Evolutionary conservation across 73 alveolate genomes (phyloP).

Genomic region (Symbiodinium natans): DNA sequence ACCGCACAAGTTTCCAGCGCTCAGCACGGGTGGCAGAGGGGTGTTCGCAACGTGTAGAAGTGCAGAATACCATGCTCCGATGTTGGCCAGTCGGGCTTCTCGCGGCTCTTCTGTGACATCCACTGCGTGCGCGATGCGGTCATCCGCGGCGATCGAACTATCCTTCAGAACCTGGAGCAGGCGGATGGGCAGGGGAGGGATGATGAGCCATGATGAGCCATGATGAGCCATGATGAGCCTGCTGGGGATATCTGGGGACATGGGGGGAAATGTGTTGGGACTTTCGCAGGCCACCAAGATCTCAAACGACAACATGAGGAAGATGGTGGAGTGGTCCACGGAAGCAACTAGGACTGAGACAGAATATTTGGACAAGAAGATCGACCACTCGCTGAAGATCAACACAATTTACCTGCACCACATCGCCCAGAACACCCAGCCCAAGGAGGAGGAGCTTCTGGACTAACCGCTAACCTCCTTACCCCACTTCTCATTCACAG

Average conservation of each 20-base stretch:
- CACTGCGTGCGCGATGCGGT: slow-evolving; percentile 89
- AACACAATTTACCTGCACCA: slow-evolving; percentile 53
- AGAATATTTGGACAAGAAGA: slow-evolving; percentile 79
- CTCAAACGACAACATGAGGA: slow-evolving; percentile 87
- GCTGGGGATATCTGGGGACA: too few species aligned
- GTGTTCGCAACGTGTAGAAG: background rate
- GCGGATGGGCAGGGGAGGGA: background rate
- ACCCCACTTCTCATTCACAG: too few species aligned
- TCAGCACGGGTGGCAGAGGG: too few species aligned
- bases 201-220: background rate
- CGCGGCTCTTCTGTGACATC: slow-evolving; percentile 65
- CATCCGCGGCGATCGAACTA: slow-evolving; percentile 87
- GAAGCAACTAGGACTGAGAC: slow-evolving; percentile 57
- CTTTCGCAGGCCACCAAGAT: slow-evolving; percentile 86
- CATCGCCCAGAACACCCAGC: slow-evolving; percentile 82
- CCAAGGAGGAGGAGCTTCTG: background rate
- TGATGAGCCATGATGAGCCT: too few species aligned
- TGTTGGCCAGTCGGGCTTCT: slow-evolving; percentile 55
- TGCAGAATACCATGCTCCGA: too few species aligned
- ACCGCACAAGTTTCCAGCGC: too few species aligned
- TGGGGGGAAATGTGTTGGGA: too few species aligned
- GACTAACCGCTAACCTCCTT: background rate
- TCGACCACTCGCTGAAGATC: slow-evolving; percentile 49
- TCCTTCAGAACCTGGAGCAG: slow-evolving; percentile 54
- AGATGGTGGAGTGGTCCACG: slow-evolving; percentile 92